Evolutionary conservation across 1,284 basidiomycete genomes (phyloP).

Genomic region (Ustilago hordei): DNA sequence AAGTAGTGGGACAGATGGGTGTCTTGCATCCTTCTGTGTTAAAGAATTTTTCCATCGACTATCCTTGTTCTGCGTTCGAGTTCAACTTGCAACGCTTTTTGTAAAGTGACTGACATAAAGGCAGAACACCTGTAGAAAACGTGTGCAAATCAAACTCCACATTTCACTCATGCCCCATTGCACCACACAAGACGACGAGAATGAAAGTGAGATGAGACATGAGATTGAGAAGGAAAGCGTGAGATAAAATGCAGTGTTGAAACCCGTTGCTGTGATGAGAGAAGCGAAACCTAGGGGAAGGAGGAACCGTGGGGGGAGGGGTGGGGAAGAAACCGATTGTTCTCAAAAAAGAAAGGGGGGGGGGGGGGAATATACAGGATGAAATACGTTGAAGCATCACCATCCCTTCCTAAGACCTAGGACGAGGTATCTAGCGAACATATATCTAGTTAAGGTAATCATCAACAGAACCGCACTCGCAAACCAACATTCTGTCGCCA

Average conservation of each 20-base stretch:
- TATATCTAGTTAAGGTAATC: conserved; percentile 38
- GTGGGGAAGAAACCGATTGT: neutral
- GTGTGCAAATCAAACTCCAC: neutral
- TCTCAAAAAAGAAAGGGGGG: neutral
- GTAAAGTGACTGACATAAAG: conserved; percentile 70
- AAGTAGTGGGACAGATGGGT: conserved; percentile 52
- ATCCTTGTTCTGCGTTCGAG: conserved; percentile 95
- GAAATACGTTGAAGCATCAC: conserved; percentile 14
- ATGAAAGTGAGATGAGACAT: neutral
- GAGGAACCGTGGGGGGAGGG: neutral
- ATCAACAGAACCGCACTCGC: conserved; percentile 61
- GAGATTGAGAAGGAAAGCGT: neutral
- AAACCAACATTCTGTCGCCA: conserved; percentile 58
- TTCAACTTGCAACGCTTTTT: conserved; percentile 93
- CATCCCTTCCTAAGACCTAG: neutral
- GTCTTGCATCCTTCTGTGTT: conserved; percentile 66
- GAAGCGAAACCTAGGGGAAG: neutral
- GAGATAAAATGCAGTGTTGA: conserved; percentile 18
- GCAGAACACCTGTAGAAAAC: neutral
- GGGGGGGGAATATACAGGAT: neutral
- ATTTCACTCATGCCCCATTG: neutral
- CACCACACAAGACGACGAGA: neutral
- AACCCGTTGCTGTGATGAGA: conserved; percentile 18
- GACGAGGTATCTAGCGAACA: neutral
- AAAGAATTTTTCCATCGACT: conserved; percentile 73